Evolutionary conservation across 2,329 filamentous ascomycete species (phyloP).

Genomic region (Beauveria scarabaeidicola): DNA sequence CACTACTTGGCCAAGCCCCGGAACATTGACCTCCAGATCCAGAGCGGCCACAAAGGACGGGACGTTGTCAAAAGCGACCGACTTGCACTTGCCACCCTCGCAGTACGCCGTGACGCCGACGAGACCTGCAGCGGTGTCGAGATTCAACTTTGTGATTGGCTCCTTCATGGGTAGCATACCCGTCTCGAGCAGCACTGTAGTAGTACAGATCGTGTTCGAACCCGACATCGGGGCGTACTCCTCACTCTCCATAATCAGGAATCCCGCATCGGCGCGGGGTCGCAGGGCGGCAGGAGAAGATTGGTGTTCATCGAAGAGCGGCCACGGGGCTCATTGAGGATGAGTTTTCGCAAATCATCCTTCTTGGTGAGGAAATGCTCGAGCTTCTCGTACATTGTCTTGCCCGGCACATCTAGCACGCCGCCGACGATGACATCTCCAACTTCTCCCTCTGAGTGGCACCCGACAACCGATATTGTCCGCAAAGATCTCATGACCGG

Average conservation of each 20-base stretch:
- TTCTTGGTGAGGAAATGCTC: conserved; percentile 30
- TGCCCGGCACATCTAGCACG: conserved; percentile 32
- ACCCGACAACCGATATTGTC: conserved; percentile 24
- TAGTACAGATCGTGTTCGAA: conserved; percentile 34
- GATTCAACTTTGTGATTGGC: conserved; percentile 29
- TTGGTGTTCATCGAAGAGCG: conserved; percentile 32
- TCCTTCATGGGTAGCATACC: conserved; percentile 38
- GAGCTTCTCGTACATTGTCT: conserved; percentile 41
- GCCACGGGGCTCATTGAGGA: conserved; percentile 39
- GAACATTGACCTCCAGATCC: conserved; percentile 30
- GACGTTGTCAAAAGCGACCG: conserved; percentile 36
- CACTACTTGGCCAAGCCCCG: conserved; percentile 28
- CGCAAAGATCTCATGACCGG: conserved; percentile 10
- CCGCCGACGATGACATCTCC: conserved; percentile 42
- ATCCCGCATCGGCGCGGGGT: conserved; percentile 34
- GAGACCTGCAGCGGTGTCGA: conserved; percentile 38
- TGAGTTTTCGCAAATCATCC: conserved; percentile 31
- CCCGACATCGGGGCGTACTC: conserved; percentile 34
- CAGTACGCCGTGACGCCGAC: conserved; percentile 33
- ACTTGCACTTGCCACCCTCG: conserved; percentile 33
- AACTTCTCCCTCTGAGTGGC: conserved; percentile 34
- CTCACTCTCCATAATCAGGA: conserved; percentile 39
- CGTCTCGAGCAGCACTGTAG: conserved; percentile 37
- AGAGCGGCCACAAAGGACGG: conserved; percentile 33
- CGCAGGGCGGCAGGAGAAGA: conserved; percentile 33